Base-by-base conservation (phyloP, 2,329 filamentous ascomycete genomes). In the Fusarium euwallaceae region DNA sequence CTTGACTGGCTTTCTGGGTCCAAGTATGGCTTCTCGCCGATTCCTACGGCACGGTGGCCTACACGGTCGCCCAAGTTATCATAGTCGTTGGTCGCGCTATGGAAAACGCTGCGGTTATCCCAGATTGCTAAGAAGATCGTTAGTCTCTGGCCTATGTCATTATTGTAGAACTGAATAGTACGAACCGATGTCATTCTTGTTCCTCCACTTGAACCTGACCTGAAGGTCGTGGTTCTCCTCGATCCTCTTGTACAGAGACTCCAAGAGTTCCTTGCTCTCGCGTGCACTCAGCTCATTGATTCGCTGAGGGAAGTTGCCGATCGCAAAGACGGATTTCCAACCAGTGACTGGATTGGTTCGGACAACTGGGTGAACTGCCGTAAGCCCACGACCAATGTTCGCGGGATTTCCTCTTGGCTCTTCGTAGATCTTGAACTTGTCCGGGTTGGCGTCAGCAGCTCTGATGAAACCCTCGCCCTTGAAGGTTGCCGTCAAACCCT, bases 271-370 rank as follows among this genome's bases (percentile, higher is more conserved):
- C 17, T 80, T 76, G 45, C 84, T 86, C 77, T 88, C 86, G 2
- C 85, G 81, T 2, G 78, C 74, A 1, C 82, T 84, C 32, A 88
- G 55, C 10, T 83, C 85, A 63, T 87, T 86, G 72, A 88, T 84
- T 20, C 83, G 78, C 27, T 78, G 80, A 10, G 84, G 82, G 62
- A 86, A 84, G 4, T 81, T 82, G 2, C 86, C 86, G 10, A 87
- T 78, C 1, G 84, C 82, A 62, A 83, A 86, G 32, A 86, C 68
- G 0, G 82, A 82, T 75, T 86, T 92, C 90, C 90, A 92, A 0
- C 90, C 90, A 0, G 90, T 91, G 0, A 92, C 89, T 0, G 90
- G 90, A 64, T 92, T 90, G 0, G 90, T 92, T 12, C 90, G 84
- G 6, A 91, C 83, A 1, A 91, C 86, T 1, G 89, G 89, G 69